Evolutionary conservation across 257 asterid genomes (phyloP), one percentile per base, ranked within the genome.

Genomic region (Oldenlandia corymbosa): DNA sequence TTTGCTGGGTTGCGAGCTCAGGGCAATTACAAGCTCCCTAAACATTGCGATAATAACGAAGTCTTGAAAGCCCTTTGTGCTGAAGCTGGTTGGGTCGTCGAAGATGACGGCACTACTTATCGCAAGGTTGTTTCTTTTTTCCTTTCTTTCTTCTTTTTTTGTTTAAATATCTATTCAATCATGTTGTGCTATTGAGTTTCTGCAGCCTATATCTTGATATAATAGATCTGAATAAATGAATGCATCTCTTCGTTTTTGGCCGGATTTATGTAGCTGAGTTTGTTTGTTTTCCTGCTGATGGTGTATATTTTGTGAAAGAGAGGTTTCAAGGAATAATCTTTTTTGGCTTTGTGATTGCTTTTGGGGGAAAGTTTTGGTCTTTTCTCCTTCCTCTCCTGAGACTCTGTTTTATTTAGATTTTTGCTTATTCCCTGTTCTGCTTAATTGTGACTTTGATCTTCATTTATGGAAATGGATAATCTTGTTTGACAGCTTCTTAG

Each of bases 21-120:
- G 77, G 96, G 95, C 0, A 84, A 82, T 62, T 88, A 70, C 68
- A 78, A 74, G 75, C 91, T 88, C 17, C 96, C 92, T 0, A 88
- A 88, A 46, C 96, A 85, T 80, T 82, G 91, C 41, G 96, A 88
- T 23, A 88, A 88, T 32, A 88, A 88, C 56, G 95, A 88, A 66
- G 93, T 88, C 31, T 71, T 88, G 70, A 88, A 88, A 63, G 96
- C 96, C 28, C 95, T 88, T 34, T 88, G 95, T 68, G 46, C 59
- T 30, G 86, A 88, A 69, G 95, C 93, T 64, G 95, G 96, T 23
- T 88, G 96, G 96, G 56, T 84, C 66, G 96, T 88, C 36, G 95
- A 86, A 68, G 85, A 79, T 39, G 96, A 88, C 61, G 96, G 96
- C 47, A 84, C 96, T 62, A 86, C 96, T 65, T 86, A 88, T 73